phyloP scores from a whole-genome alignment of 2,329 filamentous ascomycete species.

The Epicoccum nigrum region DNA sequence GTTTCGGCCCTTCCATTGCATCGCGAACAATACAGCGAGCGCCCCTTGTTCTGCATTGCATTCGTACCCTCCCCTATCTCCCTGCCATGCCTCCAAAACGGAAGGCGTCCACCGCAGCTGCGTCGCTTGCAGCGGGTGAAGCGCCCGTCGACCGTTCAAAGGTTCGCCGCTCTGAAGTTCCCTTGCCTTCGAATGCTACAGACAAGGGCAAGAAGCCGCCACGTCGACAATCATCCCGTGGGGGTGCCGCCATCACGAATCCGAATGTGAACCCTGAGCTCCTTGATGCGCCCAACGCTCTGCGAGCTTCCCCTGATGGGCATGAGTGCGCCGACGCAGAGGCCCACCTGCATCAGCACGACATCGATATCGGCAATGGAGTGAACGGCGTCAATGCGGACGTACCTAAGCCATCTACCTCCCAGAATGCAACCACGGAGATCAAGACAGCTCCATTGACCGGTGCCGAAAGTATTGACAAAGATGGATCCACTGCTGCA shows the following conservation, averaged over 20 bases:
- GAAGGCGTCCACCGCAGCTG: slow-evolving; percentile 36
- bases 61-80: slow-evolving; percentile 12
- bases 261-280: slow-evolving; percentile 49
- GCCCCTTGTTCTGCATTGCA: slow-evolving; percentile 17
- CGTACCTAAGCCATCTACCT: slow-evolving; percentile 20
- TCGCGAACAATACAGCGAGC: slow-evolving; percentile 26
- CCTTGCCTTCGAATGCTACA: slow-evolving; percentile 29
- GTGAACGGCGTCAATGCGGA: slow-evolving; percentile 21
- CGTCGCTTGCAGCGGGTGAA: slow-evolving; percentile 18
- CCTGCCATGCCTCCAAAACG: slow-evolving; percentile 39
- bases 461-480: slow-evolving; percentile 18
- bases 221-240: slow-evolving; percentile 38
- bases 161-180: slow-evolving; percentile 31
- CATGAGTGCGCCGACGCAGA: slow-evolving; percentile 27
- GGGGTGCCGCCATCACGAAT: slow-evolving; percentile 33
- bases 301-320: slow-evolving; percentile 53
- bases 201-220: slow-evolving; percentile 21
- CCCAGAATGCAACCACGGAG: slow-evolving; percentile 24
- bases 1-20: slow-evolving; percentile 25
- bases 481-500: slow-evolving; percentile 17
- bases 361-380: slow-evolving; percentile 15
- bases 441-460: slow-evolving; percentile 18
- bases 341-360: slow-evolving; percentile 17
- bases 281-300: slow-evolving; percentile 50
- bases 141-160: slow-evolving; percentile 20